Percentiles rank a stretch among this genome's conserved stretches.
phyloP scores from a whole-genome alignment of 257 asterid genomes.

The Primulina huaijiensis region DNA sequence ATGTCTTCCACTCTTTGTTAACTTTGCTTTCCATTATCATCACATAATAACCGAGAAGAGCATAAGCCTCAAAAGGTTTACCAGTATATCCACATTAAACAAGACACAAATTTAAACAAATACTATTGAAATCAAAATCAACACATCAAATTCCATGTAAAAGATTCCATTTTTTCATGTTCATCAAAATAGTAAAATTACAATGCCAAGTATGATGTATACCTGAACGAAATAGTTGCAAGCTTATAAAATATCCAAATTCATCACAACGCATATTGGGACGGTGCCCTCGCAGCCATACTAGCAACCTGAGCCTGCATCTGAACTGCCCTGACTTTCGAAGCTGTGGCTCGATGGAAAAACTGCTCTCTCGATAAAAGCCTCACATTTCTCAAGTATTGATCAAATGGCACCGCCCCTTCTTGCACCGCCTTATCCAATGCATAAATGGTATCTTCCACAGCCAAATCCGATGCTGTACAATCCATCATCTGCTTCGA shows the following conservation, averaged over 20 bases:
- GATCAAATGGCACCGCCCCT: constrained; percentile 83
- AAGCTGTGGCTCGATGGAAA: constrained; percentile 75
- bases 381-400: constrained; percentile 81
- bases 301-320: constrained; percentile 90
- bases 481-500: constrained; percentile 79
- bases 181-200: neutral
- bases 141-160: neutral
- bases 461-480: constrained; percentile 73
- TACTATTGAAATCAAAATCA: neutral
- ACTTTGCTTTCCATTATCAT: neutral
- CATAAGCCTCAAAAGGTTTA: neutral
- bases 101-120: neutral
- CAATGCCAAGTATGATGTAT: neutral
- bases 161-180: constrained; percentile 19
- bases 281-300: constrained; percentile 74
- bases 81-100: neutral
- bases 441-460: constrained; percentile 76
- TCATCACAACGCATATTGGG: constrained; percentile 43
- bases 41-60: neutral
- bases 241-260: constrained; percentile 19
- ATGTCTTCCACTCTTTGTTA: too few species aligned
- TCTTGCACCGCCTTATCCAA: constrained; percentile 88
- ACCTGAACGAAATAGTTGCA: neutral
- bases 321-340: constrained; percentile 84
- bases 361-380: constrained; percentile 76